These are phyloP conservation scores for Fusarium lateritium DNA, from an alignment of 2,329 filamentous ascomycete species.

Conservation along the genomic window DNA sequence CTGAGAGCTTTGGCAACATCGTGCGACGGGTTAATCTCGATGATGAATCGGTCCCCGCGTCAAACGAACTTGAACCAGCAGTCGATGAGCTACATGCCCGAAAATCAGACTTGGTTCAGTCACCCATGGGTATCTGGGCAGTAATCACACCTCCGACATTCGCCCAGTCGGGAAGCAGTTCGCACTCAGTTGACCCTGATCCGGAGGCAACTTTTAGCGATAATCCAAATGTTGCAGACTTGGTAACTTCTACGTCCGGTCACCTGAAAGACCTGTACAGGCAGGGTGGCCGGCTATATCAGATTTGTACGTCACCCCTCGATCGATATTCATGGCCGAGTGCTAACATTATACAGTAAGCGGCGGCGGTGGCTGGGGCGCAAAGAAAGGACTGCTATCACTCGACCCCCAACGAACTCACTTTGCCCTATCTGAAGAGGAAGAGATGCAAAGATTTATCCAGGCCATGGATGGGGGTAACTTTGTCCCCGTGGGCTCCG, in stretches of 20 bases:
- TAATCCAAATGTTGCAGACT: slow-evolving; percentile 36
- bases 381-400: slow-evolving; percentile 83
- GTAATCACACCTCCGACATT: slow-evolving; percentile 68
- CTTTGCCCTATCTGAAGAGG: slow-evolving; percentile 61
- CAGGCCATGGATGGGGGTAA: slow-evolving; percentile 63
- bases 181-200: slow-evolving; percentile 29
- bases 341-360: slow-evolving; percentile 66
- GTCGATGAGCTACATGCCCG: slow-evolving; percentile 72
- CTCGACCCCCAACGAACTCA: slow-evolving; percentile 78
- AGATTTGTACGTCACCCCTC: slow-evolving; percentile 51
- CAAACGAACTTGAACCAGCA: slow-evolving; percentile 77
- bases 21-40: slow-evolving; percentile 72
- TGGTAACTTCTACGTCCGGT: slow-evolving; percentile 46
- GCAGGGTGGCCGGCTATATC: slow-evolving; percentile 62
- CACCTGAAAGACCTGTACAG: slow-evolving; percentile 56
- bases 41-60: slow-evolving; percentile 70
- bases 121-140: slow-evolving; percentile 79
- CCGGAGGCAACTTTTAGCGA: slow-evolving; percentile 44
- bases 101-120: slow-evolving; percentile 51
- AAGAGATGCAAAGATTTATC: slow-evolving; percentile 69
- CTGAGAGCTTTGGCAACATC: slow-evolving; percentile 83
- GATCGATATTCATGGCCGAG: neutral
- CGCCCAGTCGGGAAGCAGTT: slow-evolving; percentile 26
- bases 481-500: slow-evolving; percentile 74
- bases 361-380: slow-evolving; percentile 88